Base-by-base conservation (phyloP, 2,329 filamentous ascomycete genomes). In the Epichloe festucae region DNA sequence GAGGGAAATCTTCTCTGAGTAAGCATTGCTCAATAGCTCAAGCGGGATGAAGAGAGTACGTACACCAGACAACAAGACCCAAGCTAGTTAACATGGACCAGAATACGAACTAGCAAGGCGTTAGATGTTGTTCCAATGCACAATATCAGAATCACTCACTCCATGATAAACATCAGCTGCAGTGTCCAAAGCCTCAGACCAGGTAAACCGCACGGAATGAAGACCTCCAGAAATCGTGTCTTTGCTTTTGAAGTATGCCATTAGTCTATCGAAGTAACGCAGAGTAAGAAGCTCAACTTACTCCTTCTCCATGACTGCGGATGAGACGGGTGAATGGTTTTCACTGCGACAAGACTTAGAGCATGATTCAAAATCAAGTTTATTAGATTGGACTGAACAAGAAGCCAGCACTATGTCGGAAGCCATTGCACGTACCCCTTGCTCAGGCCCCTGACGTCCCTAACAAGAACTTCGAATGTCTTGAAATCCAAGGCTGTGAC, bases 401-500 rank as follows among this genome's bases (percentile, higher is more conserved):
- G 60, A 54, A 56, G 64, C 58, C 60, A 60, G 62, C 57, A 64
- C 79, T 90, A 96, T 75, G 82, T 88, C 61, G 91, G 91, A 79
- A 96, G 89, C 85, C 85, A 85, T 73, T 84, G 81, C 73, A 98
- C 93, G 80, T 98, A 98, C 93, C 91, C 90, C 87, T 91, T 90
- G 76, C 87, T 93, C 65, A 84, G 72, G 58, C 89, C 90, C 73
- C 89, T 91, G 59, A 90, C 78, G 73, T 97, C 91, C 73, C 81
- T 88, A 57, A 98, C 77, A 59, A 89, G 77, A 62, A 98, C 73
- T 67, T 97, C 91, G 64, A 97, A 87, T 51, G 84, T 81, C 56
- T 83, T 77, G 72, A 97, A 98, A 73, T 98, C 93, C 62, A 95
- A 73, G 52, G 88, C 85, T 11, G 93, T 97, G 54, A 97, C 85